Base-by-base conservation (phyloP, 345 rosid genomes). In the Lumnitzera racemosa region DNA sequence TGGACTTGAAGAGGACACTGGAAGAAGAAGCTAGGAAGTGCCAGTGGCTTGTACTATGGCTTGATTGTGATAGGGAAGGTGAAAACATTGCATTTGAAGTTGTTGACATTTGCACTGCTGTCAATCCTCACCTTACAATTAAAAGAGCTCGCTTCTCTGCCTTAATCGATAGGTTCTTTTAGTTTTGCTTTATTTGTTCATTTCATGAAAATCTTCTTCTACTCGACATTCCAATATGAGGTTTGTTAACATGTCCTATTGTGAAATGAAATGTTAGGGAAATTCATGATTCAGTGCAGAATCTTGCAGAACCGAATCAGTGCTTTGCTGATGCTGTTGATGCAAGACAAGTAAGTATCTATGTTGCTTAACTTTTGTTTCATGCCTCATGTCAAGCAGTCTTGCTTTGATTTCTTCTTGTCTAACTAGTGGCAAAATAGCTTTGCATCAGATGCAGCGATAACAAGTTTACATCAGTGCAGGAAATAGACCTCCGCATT, bases 1-100 rank as follows among this genome's bases (percentile, higher is more conserved):
- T 72, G 58, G 97, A 89, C 56, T 87, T 92, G 25, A 87, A 84
- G 81, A 85, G 85, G 74, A 85, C 98, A 1, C 56, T 92, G 74
- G 97, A 92, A 73, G 98, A 87, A 85, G 97, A 92, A 74, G 83
- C 98, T 13, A 81, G 96, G 81, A 85, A 72, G 73, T 85, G 94
- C 68, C 90, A 89, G 49, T 89, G 98, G 97, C 88, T 92, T 57
- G 86, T 92, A 59, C 60, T 92, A 63, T 92, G 98, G 98, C 94
- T 92, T 66, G 98, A 89, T 78, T 92, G 98, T 43, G 96, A 92
- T 61, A 84, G 98, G 72, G 98, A 89, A 77, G 99, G 99, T 53
- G 99, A 90, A 64, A 89, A 92, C 76, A 92, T 92, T 63, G 91
- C 97, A 20, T 92, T 85, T 66, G 98, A 92, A 79, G 98, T 89